phyloP scores from a whole-genome alignment of 2,329 filamentous ascomycete species.

The Talaromyces sp. region DNA sequence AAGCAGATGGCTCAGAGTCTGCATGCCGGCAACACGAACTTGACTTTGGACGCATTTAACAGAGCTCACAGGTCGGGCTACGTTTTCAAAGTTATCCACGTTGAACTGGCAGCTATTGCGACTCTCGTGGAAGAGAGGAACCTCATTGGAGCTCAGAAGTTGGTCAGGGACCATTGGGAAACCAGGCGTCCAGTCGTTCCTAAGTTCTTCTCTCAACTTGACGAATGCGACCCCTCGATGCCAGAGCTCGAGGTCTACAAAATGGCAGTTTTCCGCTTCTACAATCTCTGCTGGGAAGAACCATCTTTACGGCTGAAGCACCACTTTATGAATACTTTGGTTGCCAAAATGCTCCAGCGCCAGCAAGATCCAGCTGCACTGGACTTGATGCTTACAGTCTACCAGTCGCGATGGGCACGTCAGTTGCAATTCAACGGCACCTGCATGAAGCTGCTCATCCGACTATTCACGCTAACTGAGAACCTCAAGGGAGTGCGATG shows the following conservation, averaged over 20 bases:
- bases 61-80: conserved; percentile 24
- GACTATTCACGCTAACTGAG: conserved; percentile 24
- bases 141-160: conserved; percentile 21
- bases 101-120: conserved; percentile 33
- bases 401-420: conserved; percentile 31
- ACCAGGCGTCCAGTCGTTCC: conserved; percentile 22
- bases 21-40: conserved; percentile 28
- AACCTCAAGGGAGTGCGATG: conserved; percentile 34
- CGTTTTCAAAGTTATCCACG: conserved; percentile 26
- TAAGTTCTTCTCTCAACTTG: conserved; percentile 31
- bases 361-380: conserved; percentile 23
- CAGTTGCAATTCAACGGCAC: conserved; percentile 29
- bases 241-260: conserved; percentile 25
- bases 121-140: conserved; percentile 26
- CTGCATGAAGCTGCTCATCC: conserved; percentile 33
- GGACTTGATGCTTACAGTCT: conserved; percentile 29
- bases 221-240: conserved; percentile 16
- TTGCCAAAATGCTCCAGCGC: conserved; percentile 22
- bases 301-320: conserved; percentile 30
- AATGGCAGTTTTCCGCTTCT: conserved; percentile 34
- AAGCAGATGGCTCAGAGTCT: conserved; percentile 34
- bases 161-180: conserved; percentile 27
- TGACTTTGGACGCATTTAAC: conserved; percentile 26
- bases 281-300: conserved; percentile 29
- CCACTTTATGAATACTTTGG: conserved; percentile 24